Conservation (phyloP, 2,329 filamentous ascomycete genomes). For the Aspergillus neoniger region DNA sequence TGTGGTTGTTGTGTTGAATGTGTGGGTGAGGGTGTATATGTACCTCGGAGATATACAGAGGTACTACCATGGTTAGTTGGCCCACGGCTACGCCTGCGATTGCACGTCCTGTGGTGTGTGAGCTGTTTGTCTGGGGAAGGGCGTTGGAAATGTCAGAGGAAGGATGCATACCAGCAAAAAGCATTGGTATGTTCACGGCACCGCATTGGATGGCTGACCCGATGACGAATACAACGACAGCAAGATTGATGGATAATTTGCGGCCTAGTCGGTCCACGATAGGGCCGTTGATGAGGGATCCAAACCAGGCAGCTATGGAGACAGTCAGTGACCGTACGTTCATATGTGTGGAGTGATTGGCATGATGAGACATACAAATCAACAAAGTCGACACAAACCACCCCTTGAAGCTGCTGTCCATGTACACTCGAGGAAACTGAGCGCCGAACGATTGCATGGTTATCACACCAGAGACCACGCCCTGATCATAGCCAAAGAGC, state of each 20-base stretch:
- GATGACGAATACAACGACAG: constrained; percentile 55
- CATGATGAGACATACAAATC: constrained; percentile 34
- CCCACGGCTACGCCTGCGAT: constrained; percentile 50
- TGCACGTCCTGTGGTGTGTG: constrained; percentile 37
- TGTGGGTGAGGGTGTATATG: too few species aligned
- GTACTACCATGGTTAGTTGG: constrained; percentile 50
- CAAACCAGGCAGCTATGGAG: constrained; percentile 50
- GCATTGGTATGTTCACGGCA: constrained; percentile 43
- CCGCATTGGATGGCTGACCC: constrained; percentile 52
- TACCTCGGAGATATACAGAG: constrained; percentile 56
- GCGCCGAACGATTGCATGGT: constrained; percentile 51
- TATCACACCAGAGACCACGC: constrained; percentile 51
- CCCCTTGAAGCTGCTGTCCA: constrained; percentile 52
- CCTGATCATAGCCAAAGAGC: constrained; percentile 55
- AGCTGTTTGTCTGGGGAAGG: neutral
- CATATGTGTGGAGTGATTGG: neutral
- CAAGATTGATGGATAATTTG: constrained; percentile 54
- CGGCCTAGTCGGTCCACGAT: constrained; percentile 55
- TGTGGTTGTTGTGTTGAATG: neutral
- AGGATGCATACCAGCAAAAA: constrained; percentile 46
- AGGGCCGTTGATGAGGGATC: constrained; percentile 51
- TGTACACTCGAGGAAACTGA: constrained; percentile 43
- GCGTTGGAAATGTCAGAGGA: neutral
- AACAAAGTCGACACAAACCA: constrained; percentile 57
- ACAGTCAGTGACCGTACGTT: constrained; percentile 6